Percentiles rank a stretch among this genome's conserved stretches.
These are phyloP conservation scores for Myxozyma mucilagina DNA, from an alignment of 805 yeast genomes.

Conservation along the genomic window DNA sequence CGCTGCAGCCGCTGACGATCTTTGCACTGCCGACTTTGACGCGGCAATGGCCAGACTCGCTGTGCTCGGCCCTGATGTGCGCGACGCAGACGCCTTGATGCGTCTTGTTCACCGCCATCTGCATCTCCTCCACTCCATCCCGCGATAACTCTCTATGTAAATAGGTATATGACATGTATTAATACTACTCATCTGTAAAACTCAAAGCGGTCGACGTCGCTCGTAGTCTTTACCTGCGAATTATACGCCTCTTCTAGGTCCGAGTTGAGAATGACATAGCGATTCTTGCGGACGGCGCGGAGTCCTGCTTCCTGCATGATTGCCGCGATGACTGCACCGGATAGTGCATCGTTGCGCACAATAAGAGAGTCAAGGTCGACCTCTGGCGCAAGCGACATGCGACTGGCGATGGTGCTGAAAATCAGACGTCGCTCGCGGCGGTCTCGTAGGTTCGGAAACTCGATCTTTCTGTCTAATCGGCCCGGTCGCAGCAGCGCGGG, in stretches of 20 bases:
- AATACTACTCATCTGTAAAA: constrained; percentile 69
- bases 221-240: constrained; percentile 91
- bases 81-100: constrained; percentile 26
- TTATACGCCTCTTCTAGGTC: constrained; percentile 98
- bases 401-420: constrained; percentile 92
- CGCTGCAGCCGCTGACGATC: constrained; percentile 9
- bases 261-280: constrained; percentile 93
- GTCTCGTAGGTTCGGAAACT: constrained; percentile 93
- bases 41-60: constrained; percentile 18
- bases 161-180: not conserved
- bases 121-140: not conserved
- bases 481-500: constrained; percentile 99
- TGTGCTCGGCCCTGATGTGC: constrained; percentile 1
- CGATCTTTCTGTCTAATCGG: constrained; percentile 95
- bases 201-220: constrained; percentile 95
- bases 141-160: not conserved
- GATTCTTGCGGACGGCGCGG: constrained; percentile 95
- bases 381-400: constrained; percentile 97
- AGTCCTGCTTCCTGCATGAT: constrained; percentile 99
- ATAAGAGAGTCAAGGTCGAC: constrained; percentile 93
- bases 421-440: constrained; percentile 97
- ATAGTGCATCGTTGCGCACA: constrained; percentile 91
- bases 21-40: constrained; percentile 19
- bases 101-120: constrained; percentile 16
- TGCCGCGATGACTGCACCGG: constrained; percentile 96